Conservation (phyloP, 2,329 filamentous ascomycete species). For the Ascochyta pisi region DNA sequence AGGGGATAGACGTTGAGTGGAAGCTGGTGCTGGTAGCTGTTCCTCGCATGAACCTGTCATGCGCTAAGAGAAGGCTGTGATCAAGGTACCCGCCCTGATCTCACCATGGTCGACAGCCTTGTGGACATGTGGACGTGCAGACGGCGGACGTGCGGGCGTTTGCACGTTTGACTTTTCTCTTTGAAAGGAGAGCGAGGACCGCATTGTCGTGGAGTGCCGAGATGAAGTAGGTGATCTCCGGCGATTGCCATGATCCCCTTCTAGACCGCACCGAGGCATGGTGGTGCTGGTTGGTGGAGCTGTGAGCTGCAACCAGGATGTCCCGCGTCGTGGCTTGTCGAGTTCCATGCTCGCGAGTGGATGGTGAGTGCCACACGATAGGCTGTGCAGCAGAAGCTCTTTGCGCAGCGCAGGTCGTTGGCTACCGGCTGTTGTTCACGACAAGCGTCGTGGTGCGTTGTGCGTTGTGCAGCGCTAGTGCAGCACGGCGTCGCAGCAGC, state of each 20-base stretch:
- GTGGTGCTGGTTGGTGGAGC: conserved; percentile 29
- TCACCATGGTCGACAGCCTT: neutral
- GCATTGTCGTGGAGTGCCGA: conserved; percentile 11
- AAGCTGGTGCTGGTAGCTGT: conserved; percentile 4
- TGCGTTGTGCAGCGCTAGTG: conserved; percentile 13
- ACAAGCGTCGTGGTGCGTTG: conserved; percentile 13
- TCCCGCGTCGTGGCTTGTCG: conserved; percentile 24
- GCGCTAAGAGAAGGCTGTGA: conserved; percentile 2
- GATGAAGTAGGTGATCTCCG: conserved; percentile 13
- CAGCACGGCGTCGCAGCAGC: neutral
- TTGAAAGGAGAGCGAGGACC: conserved; percentile 1
- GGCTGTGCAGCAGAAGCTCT: conserved; percentile 20
- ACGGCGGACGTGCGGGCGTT: neutral
- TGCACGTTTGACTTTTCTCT: neutral
- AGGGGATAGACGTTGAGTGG: neutral
- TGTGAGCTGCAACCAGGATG: conserved; percentile 24
- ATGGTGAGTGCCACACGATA: conserved; percentile 15
- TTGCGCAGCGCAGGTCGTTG: conserved; percentile 6
- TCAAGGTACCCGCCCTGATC: conserved; percentile 5
- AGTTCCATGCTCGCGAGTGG: conserved; percentile 29
- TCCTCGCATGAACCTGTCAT: conserved; percentile 17
- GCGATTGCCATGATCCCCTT: conserved; percentile 13
- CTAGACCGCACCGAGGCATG: conserved; percentile 8
- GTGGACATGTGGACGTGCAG: neutral
- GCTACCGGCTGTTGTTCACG: conserved; percentile 10